These are phyloP conservation scores for Stagonosporopsis vannaccii DNA, from an alignment of 2,329 filamentous ascomycete genomes.

Conservation along the genomic window DNA sequence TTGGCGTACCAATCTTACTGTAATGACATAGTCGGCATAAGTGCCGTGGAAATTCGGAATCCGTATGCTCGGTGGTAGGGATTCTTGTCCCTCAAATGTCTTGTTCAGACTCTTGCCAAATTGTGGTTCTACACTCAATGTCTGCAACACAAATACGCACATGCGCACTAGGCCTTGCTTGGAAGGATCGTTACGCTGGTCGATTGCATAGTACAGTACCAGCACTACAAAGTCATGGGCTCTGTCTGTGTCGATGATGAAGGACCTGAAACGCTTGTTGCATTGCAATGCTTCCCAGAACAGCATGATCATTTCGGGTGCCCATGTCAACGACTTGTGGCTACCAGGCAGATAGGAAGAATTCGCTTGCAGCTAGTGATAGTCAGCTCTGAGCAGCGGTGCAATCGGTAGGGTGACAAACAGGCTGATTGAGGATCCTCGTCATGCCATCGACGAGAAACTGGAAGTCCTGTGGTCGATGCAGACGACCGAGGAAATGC, in stretches of 20 bases:
- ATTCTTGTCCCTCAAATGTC: slow-evolving; percentile 86
- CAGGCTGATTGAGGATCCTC: slow-evolving; percentile 86
- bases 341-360: slow-evolving; percentile 87
- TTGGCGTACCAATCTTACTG: slow-evolving; percentile 60
- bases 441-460: slow-evolving; percentile 96
- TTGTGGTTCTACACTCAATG: slow-evolving; percentile 87
- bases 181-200: slow-evolving; percentile 82
- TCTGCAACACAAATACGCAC: slow-evolving; percentile 97
- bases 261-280: slow-evolving; percentile 95
- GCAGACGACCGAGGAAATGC: slow-evolving; percentile 87
- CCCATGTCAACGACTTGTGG: slow-evolving; percentile 81
- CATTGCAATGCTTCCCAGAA: slow-evolving; percentile 98
- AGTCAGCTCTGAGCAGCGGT: slow-evolving; percentile 28
- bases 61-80: slow-evolving; percentile 79
- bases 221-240: slow-evolving; percentile 93
- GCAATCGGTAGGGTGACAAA: slow-evolving; percentile 35
- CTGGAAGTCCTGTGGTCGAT: slow-evolving; percentile 95
- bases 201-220: slow-evolving; percentile 89
- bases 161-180: slow-evolving; percentile 94
- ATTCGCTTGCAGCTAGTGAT: slow-evolving; percentile 75
- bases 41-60: slow-evolving; percentile 85
- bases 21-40: slow-evolving; percentile 93
- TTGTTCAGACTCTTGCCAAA: slow-evolving; percentile 93
- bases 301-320: slow-evolving; percentile 93
- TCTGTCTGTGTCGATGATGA: slow-evolving; percentile 94